Percentiles rank a stretch among this genome's conserved stretches.
Evolutionary conservation across 345 rosid genomes (phyloP).

Genomic region (Murraya paniculata): DNA sequence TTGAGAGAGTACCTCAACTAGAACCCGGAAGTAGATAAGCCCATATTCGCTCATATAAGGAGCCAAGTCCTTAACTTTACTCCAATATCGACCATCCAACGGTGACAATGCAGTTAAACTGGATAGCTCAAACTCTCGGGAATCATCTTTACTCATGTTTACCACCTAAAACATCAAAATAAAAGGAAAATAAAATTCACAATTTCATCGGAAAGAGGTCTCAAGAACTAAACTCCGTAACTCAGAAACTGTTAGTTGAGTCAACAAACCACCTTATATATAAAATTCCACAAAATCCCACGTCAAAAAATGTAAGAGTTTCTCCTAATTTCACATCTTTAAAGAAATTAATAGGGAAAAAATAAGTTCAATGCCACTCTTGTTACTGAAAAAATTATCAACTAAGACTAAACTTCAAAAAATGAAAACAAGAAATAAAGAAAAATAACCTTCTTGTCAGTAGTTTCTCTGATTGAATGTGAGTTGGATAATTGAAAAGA

Average conservation of each 20-base stretch:
- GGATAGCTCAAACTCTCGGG: constrained; percentile 57
- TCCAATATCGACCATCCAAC: constrained; percentile 94
- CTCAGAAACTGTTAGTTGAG: neutral
- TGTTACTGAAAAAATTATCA: neutral
- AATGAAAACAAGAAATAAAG: neutral
- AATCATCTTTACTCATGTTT: constrained; percentile 37
- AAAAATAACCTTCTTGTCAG: constrained; percentile 33
- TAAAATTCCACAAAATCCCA: constrained; percentile 1
- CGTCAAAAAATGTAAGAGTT: neutral
- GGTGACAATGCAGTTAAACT: constrained; percentile 83
- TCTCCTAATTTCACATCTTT: neutral
- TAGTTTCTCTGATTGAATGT: constrained; percentile 17
- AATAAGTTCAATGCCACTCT: neutral
- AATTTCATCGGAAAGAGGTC: neutral
- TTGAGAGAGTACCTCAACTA: constrained; percentile 65
- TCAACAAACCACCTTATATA: neutral
- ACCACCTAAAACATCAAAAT: constrained; percentile 27
- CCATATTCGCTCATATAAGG: constrained; percentile 89
- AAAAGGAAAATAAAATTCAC: neutral
- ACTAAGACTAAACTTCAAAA: constrained; percentile 5
- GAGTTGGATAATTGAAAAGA: constrained; percentile 19
- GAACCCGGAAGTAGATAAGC: constrained; percentile 67
- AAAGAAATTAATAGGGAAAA: neutral
- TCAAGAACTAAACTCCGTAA: neutral
- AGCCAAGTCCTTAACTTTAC: constrained; percentile 77